A percentile compares a stretch with the other conserved stretches of the same genome.
Conservation (phyloP, 441 rosid species). For the Metrosideros polymorpha region DNA sequence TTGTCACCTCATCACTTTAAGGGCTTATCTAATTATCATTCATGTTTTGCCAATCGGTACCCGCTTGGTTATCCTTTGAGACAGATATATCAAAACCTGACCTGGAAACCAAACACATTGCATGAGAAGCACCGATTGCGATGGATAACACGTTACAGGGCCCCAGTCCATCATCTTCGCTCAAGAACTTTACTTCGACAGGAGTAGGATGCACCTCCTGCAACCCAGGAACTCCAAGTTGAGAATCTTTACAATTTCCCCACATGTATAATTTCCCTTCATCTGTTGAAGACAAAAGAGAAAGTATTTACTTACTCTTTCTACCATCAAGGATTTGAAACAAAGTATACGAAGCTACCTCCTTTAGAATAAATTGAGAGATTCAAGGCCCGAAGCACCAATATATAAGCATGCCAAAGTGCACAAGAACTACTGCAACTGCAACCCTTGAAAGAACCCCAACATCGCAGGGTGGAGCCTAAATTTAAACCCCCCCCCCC, state of each 20-base stretch:
- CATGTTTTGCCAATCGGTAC: not conserved
- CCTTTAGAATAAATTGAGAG: not conserved
- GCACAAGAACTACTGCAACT: not conserved
- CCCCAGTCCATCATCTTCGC: conserved; percentile 54
- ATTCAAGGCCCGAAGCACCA: not conserved
- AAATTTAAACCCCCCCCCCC: not conserved
- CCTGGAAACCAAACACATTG: conserved; percentile 69
- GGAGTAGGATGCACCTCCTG: conserved; percentile 66
- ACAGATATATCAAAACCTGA: conserved; percentile 8
- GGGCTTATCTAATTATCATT: not conserved
- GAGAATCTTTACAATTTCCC: conserved; percentile 91
- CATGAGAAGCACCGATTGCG: conserved; percentile 84
- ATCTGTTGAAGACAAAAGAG: conserved; percentile 28
- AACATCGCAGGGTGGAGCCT: not conserved
- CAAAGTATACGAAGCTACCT: not conserved
- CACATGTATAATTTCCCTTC: conserved; percentile 79
- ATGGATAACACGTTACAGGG: conserved; percentile 47
- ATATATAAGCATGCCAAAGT: not conserved
- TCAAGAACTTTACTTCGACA: conserved; percentile 57
- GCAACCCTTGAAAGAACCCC: not conserved
- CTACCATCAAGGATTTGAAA: not conserved
- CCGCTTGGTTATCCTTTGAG: not conserved
- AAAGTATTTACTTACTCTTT: not conserved
- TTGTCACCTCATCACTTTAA: not conserved
- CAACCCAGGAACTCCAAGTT: conserved; percentile 80